These are phyloP conservation scores for Auriscalpium vulgare DNA, from an alignment of 768 basidiomycete species.

Conservation along the genomic window DNA sequence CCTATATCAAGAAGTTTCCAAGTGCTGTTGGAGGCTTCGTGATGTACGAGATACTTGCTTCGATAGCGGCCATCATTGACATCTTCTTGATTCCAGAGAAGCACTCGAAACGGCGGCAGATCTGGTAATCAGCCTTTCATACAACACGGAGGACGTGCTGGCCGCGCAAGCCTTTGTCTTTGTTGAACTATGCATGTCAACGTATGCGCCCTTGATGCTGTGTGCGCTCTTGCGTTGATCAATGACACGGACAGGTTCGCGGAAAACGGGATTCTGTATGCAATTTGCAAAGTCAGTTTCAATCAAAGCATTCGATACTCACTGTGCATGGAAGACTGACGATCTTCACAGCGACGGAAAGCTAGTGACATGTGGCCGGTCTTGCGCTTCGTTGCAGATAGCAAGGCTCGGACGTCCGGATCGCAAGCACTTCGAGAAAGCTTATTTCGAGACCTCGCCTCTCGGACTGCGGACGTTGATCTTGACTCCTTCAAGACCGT, in stretches of 20 bases:
- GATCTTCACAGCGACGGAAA: constrained; percentile 3
- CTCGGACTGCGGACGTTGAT: constrained; percentile 41
- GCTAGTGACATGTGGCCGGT: constrained; percentile 1
- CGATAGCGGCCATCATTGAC: neutral
- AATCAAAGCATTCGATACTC: neutral
- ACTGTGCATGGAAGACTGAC: neutral
- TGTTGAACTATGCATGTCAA: constrained; percentile 41
- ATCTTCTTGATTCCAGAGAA: constrained; percentile 27
- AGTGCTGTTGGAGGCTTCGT: constrained; percentile 44
- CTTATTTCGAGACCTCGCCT: constrained; percentile 28
- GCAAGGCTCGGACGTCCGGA: neutral
- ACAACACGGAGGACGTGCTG: constrained; percentile 50
- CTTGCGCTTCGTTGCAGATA: constrained; percentile 10
- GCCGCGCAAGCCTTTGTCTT: constrained; percentile 49
- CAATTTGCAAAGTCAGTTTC: constrained; percentile 46
- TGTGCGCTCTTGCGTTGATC: neutral
- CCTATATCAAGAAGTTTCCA: constrained; percentile 56
- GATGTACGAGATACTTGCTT: constrained; percentile 32
- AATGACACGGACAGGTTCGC: constrained; percentile 37
- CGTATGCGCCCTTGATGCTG: constrained; percentile 27
- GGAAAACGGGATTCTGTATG: constrained; percentile 47
- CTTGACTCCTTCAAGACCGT: constrained; percentile 41
- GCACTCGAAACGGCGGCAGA: constrained; percentile 44
- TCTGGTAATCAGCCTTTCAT: constrained; percentile 38
- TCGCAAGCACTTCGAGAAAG: constrained; percentile 30